phyloP scores from a whole-genome alignment of 2,329 filamentous ascomycete species.

The Tolypocladium capitatum region DNA sequence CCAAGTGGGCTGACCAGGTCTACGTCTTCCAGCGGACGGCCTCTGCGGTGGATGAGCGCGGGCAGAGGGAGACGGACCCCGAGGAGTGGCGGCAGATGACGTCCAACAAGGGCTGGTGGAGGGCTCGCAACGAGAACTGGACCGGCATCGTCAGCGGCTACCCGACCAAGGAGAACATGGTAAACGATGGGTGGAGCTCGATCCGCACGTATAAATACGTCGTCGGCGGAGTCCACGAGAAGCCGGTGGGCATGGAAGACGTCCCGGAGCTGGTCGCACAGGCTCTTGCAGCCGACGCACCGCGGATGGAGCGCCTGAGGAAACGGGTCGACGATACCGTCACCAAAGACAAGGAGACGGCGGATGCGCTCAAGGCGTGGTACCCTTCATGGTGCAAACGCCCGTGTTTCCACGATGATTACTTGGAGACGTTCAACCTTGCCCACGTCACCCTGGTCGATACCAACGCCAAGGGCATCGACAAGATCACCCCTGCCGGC shows the following conservation, averaged over 20 bases:
- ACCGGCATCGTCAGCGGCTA: constrained; percentile 24
- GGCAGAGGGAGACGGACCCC: constrained; percentile 25
- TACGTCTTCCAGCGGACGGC: constrained; percentile 46
- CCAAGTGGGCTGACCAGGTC: constrained; percentile 32
- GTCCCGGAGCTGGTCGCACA: constrained; percentile 15
- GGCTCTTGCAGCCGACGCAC: constrained; percentile 27
- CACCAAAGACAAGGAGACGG: constrained; percentile 32
- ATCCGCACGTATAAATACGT: constrained; percentile 23
- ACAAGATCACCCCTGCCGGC: constrained; percentile 28
- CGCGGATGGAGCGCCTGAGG: constrained; percentile 29
- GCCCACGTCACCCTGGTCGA: constrained; percentile 46
- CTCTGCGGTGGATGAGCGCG: constrained; percentile 24
- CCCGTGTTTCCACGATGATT: constrained; percentile 47
- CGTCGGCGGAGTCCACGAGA: constrained; percentile 12
- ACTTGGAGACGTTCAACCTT: constrained; percentile 44
- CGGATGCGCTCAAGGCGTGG: constrained; percentile 42
- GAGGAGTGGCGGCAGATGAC: constrained; percentile 23
- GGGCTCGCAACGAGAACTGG: constrained; percentile 17
- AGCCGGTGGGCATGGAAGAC: constrained; percentile 7
- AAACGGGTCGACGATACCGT: constrained; percentile 36
- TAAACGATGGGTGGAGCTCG: constrained; percentile 32
- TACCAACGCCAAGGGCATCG: constrained; percentile 39
- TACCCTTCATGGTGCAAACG: constrained; percentile 52
- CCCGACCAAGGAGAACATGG: constrained; percentile 25
- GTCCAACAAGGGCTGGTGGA: constrained; percentile 34